phyloP scores from a whole-genome alignment of 371 early-diverging fungal genomes.

The Apophysomyces ossiformis region DNA sequence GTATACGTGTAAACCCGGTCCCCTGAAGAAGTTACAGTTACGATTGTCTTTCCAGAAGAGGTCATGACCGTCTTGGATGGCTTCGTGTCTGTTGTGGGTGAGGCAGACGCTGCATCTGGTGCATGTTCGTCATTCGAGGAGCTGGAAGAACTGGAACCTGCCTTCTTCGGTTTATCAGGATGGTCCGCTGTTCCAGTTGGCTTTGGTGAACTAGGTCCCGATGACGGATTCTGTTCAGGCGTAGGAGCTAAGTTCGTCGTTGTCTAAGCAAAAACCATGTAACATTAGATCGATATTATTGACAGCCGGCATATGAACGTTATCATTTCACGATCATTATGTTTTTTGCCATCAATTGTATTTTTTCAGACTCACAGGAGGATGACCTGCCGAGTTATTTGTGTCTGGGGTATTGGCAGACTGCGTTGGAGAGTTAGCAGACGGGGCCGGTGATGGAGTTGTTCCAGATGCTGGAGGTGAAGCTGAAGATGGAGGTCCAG shows the following conservation, averaged over 20 bases:
- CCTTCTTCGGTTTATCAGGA: neutral
- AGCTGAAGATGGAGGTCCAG: neutral
- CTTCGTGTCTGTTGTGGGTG: neutral
- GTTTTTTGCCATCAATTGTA: neutral
- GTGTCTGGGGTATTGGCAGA: neutral
- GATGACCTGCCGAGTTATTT: neutral
- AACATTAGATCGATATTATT: neutral
- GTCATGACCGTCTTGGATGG: constrained; percentile 3
- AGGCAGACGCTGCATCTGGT: neutral
- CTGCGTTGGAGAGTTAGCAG: too few relatives aligned
- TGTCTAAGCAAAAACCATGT: neutral
- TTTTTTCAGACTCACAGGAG: neutral
- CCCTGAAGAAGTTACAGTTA: neutral
- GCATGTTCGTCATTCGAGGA: neutral
- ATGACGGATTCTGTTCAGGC: neutral
- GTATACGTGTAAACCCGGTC: constrained; percentile 4
- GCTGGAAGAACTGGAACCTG: neutral
- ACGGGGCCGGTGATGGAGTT: too few relatives aligned
- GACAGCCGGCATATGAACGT: neutral
- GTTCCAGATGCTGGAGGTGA: neutral
- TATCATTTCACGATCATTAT: neutral
- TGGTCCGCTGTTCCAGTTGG: neutral
- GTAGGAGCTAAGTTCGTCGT: neutral
- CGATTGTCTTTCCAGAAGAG: constrained; percentile 1
- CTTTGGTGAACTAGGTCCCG: neutral